Evolutionary conservation across 306 rosid genomes (phyloP).

Genomic region (Trifolium repens): DNA sequence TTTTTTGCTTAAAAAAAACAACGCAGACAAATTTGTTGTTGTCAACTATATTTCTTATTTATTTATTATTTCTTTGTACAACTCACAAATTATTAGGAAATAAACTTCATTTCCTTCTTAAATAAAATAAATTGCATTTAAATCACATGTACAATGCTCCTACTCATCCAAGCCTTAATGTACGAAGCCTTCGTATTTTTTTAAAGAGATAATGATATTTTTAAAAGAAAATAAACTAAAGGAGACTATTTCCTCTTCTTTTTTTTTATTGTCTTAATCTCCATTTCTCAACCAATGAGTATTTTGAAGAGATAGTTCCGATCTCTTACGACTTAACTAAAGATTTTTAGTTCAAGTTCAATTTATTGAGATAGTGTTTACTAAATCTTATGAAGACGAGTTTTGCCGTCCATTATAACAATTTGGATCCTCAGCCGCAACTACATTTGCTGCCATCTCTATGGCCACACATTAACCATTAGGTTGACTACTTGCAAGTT

Average conservation of each 20-base stretch:
- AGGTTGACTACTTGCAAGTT: too few species aligned
- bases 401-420: too few species aligned
- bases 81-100: not conserved
- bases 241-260: not conserved
- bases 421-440: too few species aligned
- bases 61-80: conserved; percentile 23
- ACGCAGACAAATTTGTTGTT: conserved; percentile 35
- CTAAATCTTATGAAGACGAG: too few species aligned
- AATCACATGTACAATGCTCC: conserved; percentile 34
- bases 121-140: conserved; percentile 18
- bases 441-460: too few species aligned
- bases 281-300: not conserved
- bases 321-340: not conserved
- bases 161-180: not conserved
- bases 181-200: not conserved
- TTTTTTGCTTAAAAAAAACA: not conserved
- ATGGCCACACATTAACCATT: too few species aligned
- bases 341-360: too few species aligned
- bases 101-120: too few species aligned
- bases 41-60: conserved; percentile 16
- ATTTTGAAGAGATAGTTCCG: not conserved
- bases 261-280: not conserved
- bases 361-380: too few species aligned
- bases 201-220: not conserved
- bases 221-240: not conserved